Conservation (phyloP, 2,329 filamentous ascomycete species). For the Talaromyces verruculosus region DNA sequence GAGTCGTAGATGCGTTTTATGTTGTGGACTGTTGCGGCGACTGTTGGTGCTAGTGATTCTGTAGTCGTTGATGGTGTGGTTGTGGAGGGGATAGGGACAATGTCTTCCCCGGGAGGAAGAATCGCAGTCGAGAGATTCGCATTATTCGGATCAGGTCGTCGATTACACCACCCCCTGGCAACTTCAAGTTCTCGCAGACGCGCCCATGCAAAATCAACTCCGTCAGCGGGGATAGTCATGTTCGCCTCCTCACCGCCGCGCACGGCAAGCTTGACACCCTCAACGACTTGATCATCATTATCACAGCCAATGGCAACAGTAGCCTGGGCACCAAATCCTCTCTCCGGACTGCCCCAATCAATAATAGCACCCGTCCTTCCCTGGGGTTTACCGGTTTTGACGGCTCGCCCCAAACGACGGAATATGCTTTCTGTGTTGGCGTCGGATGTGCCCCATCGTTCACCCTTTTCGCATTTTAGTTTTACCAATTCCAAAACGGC, state of each 20-base stretch:
- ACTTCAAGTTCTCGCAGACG: constrained; percentile 62
- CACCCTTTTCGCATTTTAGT: constrained; percentile 92
- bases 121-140: constrained; percentile 38
- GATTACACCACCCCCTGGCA: constrained; percentile 60
- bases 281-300: constrained; percentile 58
- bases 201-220: constrained; percentile 64
- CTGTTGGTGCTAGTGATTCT: constrained; percentile 45
- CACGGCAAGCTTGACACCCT: constrained; percentile 54
- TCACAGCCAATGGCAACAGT: constrained; percentile 57
- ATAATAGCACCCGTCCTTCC: constrained; percentile 61
- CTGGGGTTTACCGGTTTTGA: constrained; percentile 41
- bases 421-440: constrained; percentile 84
- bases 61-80: background rate
- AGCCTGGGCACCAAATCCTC: constrained; percentile 59
- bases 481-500: constrained; percentile 92
- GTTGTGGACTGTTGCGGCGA: constrained; percentile 52
- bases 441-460: constrained; percentile 78
- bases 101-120: constrained; percentile 29
- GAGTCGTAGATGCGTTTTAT: constrained; percentile 56
- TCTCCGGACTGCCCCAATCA: constrained; percentile 81
- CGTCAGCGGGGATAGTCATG: constrained; percentile 48
- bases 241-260: constrained; percentile 47
- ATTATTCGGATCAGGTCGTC: constrained; percentile 49
- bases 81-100: constrained; percentile 19
- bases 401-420: constrained; percentile 67